Evolutionary conservation across 129 eudicot genomes (phyloP).

Genomic region (Tagetes erecta): DNA sequence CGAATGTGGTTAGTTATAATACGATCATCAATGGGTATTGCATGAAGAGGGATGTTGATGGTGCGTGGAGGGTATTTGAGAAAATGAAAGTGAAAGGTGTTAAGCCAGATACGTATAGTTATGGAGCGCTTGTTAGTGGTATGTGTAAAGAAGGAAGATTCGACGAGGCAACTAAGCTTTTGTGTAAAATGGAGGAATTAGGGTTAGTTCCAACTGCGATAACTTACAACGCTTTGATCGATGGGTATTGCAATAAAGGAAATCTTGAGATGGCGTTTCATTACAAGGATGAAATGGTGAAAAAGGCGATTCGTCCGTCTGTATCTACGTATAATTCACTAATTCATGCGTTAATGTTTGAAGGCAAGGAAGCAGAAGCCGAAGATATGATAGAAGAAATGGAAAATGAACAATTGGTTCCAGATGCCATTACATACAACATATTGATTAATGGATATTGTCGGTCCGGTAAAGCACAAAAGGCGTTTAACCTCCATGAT

Average conservation of each 20-base stretch:
- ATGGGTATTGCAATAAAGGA: slow-evolving; percentile 63
- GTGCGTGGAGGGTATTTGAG: slow-evolving; percentile 47
- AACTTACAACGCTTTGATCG: slow-evolving; percentile 62
- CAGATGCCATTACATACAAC: slow-evolving; percentile 67
- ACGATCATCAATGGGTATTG: slow-evolving; percentile 67
- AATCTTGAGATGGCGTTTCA: slow-evolving; percentile 58
- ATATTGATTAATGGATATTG: slow-evolving; percentile 72
- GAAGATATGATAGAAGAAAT: slow-evolving; percentile 60
- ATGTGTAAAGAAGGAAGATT: slow-evolving; percentile 54
- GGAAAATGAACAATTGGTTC: slow-evolving; percentile 46
- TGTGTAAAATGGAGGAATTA: slow-evolving; percentile 48
- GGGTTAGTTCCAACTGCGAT: slow-evolving; percentile 55
- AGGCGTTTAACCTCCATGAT: slow-evolving; percentile 62
- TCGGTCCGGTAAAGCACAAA: slow-evolving; percentile 47
- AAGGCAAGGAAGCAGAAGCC: slow-evolving; percentile 47
- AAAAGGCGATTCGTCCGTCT: slow-evolving; percentile 47
- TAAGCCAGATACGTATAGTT: slow-evolving; percentile 57
- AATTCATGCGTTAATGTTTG: slow-evolving; percentile 56
- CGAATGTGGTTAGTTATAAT: slow-evolving; percentile 63
- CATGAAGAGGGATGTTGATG: slow-evolving; percentile 47
- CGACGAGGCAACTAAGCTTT: slow-evolving; percentile 45
- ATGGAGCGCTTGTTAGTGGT: slow-evolving; percentile 55
- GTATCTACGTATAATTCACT: slow-evolving; percentile 62
- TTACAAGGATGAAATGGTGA: slow-evolving; percentile 61
- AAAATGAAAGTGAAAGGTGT: slow-evolving; percentile 51